A percentile compares a stretch with the other conserved stretches of the same genome.
Conservation (phyloP, 345 rosid species). For the Anastatica hierochuntica region DNA sequence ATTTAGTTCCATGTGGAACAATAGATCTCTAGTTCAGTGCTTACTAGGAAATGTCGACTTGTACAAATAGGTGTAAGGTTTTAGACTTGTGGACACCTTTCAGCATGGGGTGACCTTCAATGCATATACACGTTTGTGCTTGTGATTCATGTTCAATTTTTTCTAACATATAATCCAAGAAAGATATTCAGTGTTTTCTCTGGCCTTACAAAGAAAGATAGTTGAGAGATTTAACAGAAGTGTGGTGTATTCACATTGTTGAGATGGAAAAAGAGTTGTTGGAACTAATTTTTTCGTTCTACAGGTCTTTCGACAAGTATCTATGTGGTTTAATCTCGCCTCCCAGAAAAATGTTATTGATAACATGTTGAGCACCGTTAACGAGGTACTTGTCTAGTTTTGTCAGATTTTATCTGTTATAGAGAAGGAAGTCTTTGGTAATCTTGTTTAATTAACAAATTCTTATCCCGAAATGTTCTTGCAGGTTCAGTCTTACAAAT, state of each 20-base stretch:
- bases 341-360: slow-evolving; percentile 54
- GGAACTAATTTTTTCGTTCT: slow-evolving; percentile 14
- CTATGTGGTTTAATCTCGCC: slow-evolving; percentile 85
- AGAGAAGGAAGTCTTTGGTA: neutral
- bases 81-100: slow-evolving; percentile 1
- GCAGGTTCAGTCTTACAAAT: slow-evolving; percentile 90
- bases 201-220: neutral
- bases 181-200: neutral
- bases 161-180: neutral
- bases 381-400: slow-evolving; percentile 41
- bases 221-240: slow-evolving; percentile 3
- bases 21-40: too few relatives aligned
- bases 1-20: too few relatives aligned
- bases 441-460: slow-evolving; percentile 4
- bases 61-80: slow-evolving; percentile 4
- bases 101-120: slow-evolving; percentile 3
- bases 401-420: slow-evolving; percentile 7
- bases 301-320: slow-evolving; percentile 81
- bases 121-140: neutral
- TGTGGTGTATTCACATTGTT: neutral
- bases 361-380: slow-evolving; percentile 62
- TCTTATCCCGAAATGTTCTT: slow-evolving; percentile 12
- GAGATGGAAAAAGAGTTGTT: too few relatives aligned
- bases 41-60: neutral
- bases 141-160: slow-evolving; percentile 6